A percentile compares a stretch with the other conserved stretches of the same genome.
These are phyloP conservation scores for Plasmodium blacklocki DNA, from an alignment of 169 alveolate genomes.

Conservation along the genomic window DNA sequence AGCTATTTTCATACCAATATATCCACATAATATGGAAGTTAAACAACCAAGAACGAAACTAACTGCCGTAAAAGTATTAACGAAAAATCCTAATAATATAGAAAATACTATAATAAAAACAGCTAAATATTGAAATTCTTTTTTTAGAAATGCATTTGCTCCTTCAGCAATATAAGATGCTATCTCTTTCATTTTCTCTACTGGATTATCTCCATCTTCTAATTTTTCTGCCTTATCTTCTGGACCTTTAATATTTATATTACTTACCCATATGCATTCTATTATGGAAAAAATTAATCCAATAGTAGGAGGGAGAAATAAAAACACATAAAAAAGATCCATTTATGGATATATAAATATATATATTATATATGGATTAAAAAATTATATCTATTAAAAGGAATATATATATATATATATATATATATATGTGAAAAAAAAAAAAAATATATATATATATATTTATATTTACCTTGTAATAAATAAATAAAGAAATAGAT, in stretches of 20 bases:
- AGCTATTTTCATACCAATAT: slow-evolving; percentile 91
- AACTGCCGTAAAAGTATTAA: slow-evolving; percentile 84
- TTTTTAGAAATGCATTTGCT: slow-evolving; percentile 91
- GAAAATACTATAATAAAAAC: slow-evolving; percentile 89
- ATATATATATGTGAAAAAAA: too few species aligned
- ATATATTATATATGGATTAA: neutral
- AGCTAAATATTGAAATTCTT: slow-evolving; percentile 88
- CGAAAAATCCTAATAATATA: slow-evolving; percentile 78
- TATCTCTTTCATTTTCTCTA: slow-evolving; percentile 83
- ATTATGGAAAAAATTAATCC: slow-evolving; percentile 67
- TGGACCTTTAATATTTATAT: slow-evolving; percentile 52
- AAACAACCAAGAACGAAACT: slow-evolving; percentile 91
- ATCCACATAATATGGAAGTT: slow-evolving; percentile 93
- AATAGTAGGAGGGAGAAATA: slow-evolving; percentile 55
- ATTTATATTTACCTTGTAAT: too few species aligned
- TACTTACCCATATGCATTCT: slow-evolving; percentile 56
- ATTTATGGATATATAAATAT: slow-evolving; percentile 11
- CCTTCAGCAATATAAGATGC: slow-evolving; percentile 89
- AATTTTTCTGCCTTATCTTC: slow-evolving; percentile 49
- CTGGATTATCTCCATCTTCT: slow-evolving; percentile 62
- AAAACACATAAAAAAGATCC: slow-evolving; percentile 27
- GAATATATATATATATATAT: too few species aligned
- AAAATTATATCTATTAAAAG: too few species aligned
- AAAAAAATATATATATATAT: too few species aligned
- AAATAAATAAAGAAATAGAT: too few species aligned